A percentile compares a stretch with the other conserved stretches of the same genome.
phyloP scores from a whole-genome alignment of 306 rosid species.

The Argentina anserina region DNA sequence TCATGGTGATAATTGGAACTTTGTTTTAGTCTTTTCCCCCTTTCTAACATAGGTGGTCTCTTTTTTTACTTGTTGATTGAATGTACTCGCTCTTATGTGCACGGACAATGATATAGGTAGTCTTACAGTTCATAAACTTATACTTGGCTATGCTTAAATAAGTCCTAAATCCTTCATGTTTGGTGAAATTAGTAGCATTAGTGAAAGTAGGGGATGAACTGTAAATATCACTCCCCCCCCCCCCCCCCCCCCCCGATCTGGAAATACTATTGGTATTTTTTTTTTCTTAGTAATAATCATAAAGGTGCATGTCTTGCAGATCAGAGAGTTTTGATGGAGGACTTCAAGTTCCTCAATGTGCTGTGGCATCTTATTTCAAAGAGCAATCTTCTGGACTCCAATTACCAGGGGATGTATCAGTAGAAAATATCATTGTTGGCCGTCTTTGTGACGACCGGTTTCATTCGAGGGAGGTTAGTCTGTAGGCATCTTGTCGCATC shows the following conservation, averaged over 20 bases:
- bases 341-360: conserved; percentile 58
- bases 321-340: conserved; percentile 38
- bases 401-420: conserved; percentile 43
- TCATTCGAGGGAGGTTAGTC: conserved; percentile 71
- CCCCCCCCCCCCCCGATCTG: too few species aligned
- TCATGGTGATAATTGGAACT: background rate
- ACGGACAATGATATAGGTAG: background rate
- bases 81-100: background rate
- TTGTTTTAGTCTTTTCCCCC: background rate
- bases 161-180: background rate
- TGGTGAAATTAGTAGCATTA: background rate
- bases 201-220: background rate
- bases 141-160: background rate
- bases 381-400: conserved; percentile 53
- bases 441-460: conserved; percentile 69
- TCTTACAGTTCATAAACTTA: background rate
- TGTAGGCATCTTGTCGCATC: conserved; percentile 6
- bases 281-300: background rate
- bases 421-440: conserved; percentile 64
- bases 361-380: conserved; percentile 49
- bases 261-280: background rate
- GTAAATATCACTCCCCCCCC: background rate
- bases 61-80: background rate
- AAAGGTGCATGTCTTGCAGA: conserved; percentile 29
- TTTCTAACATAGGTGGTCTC: background rate